Base-by-base conservation (phyloP, 148 eudicot genomes). In the Agrostemma githago region DNA sequence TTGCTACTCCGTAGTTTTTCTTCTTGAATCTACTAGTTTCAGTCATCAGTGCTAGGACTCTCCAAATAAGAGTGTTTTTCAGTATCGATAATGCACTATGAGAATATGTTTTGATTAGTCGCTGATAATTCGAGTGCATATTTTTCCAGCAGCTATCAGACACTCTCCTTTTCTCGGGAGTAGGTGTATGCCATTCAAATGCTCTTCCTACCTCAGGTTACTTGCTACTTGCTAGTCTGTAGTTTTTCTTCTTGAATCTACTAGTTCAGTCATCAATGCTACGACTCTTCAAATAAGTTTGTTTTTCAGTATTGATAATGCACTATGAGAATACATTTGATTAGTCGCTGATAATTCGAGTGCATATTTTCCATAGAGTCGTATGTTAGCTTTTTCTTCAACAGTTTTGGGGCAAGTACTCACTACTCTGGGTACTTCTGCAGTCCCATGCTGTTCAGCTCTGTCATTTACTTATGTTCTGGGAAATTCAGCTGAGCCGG, bases 151-250 rank as follows among this genome's bases (percentile, higher is more conserved):
- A 66, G 88, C 17, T 87, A 82, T 71, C 92, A 84, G 48, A 86
- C 90, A 12, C 83, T 89, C 51, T 84, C 95, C 19, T 92, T 92
- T 74, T 80, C 81, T 64, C 87, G 97, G 97, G 92, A 89, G 84
- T 89, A 83, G 79, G 62, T 60, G 26, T 21, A 21, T 21, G 26
- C 66, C 15, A 21, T 9, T 21, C 41, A 21, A 15, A 21, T 62
- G 12, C 11, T 26, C 66, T 34, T 51, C 56, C 16, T 26, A 51
- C 16, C 3, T 62, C 16, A 62, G 66, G 66, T 62, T 12, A 51
- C 14, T 51, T 51, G 37, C 44, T 12, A 51, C 14, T 51, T 51
- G 37, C 44, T 67, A 5, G 34, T 26, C 34, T 26, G 34, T 26
- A 26, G 34, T 11, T 39, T 67, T 67, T 40, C 10, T 39, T 40